Percentiles rank a stretch among this genome's conserved stretches.
These are phyloP conservation scores for Lecanicillium sp. DNA, from an alignment of 2,329 filamentous ascomycete genomes.

Conservation along the genomic window DNA sequence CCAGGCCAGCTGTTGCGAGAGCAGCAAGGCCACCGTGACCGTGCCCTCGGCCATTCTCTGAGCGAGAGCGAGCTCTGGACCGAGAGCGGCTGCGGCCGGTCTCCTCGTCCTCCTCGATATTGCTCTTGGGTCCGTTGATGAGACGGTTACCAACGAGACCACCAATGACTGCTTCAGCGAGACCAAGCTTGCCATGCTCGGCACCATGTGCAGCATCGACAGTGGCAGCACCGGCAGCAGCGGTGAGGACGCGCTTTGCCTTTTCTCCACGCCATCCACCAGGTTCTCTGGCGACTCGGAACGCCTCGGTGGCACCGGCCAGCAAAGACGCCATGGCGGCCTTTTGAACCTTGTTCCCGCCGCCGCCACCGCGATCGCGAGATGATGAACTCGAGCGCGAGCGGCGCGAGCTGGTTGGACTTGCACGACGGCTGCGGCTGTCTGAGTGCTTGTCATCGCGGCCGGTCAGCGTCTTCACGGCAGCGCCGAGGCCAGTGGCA, in stretches of 20 bases:
- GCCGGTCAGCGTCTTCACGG: conserved; percentile 48
- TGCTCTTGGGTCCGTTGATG: conserved; percentile 68
- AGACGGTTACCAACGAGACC: conserved; percentile 80
- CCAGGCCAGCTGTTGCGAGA: conserved; percentile 53
- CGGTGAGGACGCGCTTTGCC: conserved; percentile 83
- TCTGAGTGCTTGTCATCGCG: conserved; percentile 30
- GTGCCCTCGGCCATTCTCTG: conserved; percentile 30
- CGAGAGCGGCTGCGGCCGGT: conserved; percentile 62
- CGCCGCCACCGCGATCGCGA: conserved; percentile 35
- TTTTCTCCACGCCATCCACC: conserved; percentile 88
- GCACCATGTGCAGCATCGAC: conserved; percentile 70
- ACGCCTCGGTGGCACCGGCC: conserved; percentile 85
- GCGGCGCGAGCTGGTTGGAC: conserved; percentile 34
- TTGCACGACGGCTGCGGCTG: conserved; percentile 41
- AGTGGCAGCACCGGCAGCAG: conserved; percentile 75
- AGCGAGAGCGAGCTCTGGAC: conserved; percentile 53
- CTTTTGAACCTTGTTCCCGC: conserved; percentile 61
- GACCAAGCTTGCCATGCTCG: conserved; percentile 72
- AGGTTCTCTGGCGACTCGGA: conserved; percentile 80
- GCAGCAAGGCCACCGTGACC: conserved; percentile 49
- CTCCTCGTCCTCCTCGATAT: conserved; percentile 51
- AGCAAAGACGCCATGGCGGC: conserved; percentile 86
- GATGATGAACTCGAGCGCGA: conserved; percentile 47
- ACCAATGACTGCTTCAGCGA: conserved; percentile 80
- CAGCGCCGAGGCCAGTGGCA: conserved; percentile 53